Conservation (phyloP, 495 filamentous ascomycete species). For the Xylaria grammica region DNA sequence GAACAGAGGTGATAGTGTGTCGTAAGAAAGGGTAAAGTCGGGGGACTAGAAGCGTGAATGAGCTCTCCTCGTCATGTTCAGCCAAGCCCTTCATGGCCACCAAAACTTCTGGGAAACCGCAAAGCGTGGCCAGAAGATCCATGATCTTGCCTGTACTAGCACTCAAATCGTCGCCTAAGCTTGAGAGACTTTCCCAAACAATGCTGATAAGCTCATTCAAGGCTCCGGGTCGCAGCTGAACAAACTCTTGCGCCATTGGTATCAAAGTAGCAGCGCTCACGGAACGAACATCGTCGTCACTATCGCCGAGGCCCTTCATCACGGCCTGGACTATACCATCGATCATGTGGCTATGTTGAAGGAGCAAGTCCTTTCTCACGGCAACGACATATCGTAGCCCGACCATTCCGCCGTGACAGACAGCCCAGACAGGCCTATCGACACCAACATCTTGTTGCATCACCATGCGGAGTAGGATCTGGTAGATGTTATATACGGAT, state of each 20-base stretch:
- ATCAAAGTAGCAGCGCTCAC: conserved; percentile 96
- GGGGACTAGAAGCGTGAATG: conserved; percentile 90
- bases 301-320: conserved; percentile 90
- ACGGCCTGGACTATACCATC: conserved; percentile 91
- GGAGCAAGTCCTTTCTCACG: conserved; percentile 86
- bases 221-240: conserved; percentile 75
- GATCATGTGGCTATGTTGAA: conserved; percentile 81
- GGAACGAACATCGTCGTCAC: conserved; percentile 93
- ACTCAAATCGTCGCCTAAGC: conserved; percentile 92
- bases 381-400: conserved; percentile 93
- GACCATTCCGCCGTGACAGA: conserved; percentile 98
- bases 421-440: conserved; percentile 80
- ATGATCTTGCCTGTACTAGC: conserved; percentile 97
- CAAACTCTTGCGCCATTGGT: conserved; percentile 92
- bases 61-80: conserved; percentile 77
- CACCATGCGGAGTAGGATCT: conserved; percentile 81
- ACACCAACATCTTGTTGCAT: conserved; percentile 84
- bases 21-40: conserved; percentile 94
- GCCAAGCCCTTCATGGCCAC: conserved; percentile 94
- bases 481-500: conserved; percentile 81
- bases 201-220: conserved; percentile 85
- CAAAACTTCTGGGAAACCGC: conserved; percentile 90
- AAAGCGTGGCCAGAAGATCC: conserved; percentile 94
- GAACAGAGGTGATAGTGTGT: conserved; percentile 95
- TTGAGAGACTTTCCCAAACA: conserved; percentile 96